Conservation (phyloP, 1,284 basidiomycete genomes). For the Tilletia walkeri region DNA sequence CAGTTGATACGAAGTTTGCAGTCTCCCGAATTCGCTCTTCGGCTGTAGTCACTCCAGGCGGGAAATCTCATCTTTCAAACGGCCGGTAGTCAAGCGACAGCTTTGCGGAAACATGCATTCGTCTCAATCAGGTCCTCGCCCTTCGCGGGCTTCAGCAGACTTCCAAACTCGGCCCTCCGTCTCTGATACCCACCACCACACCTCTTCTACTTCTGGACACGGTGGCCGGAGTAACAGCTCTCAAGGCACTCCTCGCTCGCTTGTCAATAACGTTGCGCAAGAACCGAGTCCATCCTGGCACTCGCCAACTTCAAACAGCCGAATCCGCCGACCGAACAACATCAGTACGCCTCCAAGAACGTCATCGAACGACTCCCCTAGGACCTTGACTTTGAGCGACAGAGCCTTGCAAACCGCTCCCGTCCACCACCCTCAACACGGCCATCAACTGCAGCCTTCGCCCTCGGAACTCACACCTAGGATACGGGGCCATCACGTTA, state of each 20-base stretch:
- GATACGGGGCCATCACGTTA: background rate
- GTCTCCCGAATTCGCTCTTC: too few species aligned
- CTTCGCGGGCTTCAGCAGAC: too few species aligned
- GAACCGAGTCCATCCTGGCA: background rate
- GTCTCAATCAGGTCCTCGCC: too few species aligned
- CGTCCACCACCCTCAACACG: background rate
- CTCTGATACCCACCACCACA: too few species aligned
- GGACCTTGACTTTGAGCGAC: constrained; percentile 12
- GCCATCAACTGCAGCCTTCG: background rate
- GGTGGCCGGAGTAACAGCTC: background rate
- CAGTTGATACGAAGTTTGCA: too few species aligned
- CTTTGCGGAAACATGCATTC: too few species aligned
- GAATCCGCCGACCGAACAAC: constrained; percentile 4
- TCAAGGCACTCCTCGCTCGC: background rate
- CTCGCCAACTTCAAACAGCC: background rate
- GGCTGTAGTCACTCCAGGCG: too few species aligned
- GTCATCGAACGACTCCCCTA: constrained; percentile 12
- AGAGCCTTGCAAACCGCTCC: background rate
- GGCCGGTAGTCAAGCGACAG: too few species aligned
- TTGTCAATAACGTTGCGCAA: background rate
- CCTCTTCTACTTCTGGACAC: background rate
- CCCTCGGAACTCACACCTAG: background rate
- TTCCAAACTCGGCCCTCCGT: too few species aligned
- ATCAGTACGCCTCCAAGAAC: constrained; percentile 12
- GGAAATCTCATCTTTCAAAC: too few species aligned